Conservation (phyloP, 352 stramenopile species). For the Thalassiosira pacifica region DNA sequence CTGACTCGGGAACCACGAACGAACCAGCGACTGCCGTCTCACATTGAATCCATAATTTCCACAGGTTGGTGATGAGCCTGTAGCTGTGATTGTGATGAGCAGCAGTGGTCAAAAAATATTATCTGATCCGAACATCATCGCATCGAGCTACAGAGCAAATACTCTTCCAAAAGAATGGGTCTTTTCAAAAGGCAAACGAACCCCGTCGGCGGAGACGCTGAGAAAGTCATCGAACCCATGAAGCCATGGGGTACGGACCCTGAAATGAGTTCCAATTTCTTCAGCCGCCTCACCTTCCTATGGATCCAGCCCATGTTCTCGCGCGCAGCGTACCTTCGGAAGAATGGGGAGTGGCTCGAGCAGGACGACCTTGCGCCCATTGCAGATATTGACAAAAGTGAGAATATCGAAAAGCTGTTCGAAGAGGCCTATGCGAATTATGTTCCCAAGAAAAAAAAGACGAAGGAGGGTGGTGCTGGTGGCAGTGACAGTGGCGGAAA, state of each 20-base stretch:
- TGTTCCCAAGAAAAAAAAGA: conserved; percentile 29
- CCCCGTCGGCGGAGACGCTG: not conserved
- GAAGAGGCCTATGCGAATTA: conserved; percentile 66
- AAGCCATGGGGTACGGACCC: conserved; percentile 58
- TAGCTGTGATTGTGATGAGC: no score
- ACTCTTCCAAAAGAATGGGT: not conserved
- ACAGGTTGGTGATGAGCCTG: no score
- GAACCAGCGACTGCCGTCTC: no score
- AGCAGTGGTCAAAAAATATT: no score
- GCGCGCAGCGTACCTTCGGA: conserved; percentile 57
- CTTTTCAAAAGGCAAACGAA: not conserved
- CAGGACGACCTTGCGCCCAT: conserved; percentile 71
- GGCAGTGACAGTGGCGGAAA: not conserved
- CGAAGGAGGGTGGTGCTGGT: conserved; percentile 26
- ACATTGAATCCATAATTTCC: no score
- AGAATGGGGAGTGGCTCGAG: conserved; percentile 59
- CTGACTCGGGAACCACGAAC: no score
- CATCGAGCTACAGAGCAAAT: no score
- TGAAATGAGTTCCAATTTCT: conserved; percentile 64
- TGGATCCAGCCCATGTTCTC: conserved; percentile 78
- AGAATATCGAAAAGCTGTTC: conserved; percentile 67
- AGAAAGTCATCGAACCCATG: conserved; percentile 39
- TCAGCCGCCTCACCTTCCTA: conserved; percentile 63
- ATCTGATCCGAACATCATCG: no score
- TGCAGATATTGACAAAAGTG: conserved; percentile 59